phyloP scores from a whole-genome alignment of 495 filamentous ascomycete species.

The Hypoxylon perforatum region DNA sequence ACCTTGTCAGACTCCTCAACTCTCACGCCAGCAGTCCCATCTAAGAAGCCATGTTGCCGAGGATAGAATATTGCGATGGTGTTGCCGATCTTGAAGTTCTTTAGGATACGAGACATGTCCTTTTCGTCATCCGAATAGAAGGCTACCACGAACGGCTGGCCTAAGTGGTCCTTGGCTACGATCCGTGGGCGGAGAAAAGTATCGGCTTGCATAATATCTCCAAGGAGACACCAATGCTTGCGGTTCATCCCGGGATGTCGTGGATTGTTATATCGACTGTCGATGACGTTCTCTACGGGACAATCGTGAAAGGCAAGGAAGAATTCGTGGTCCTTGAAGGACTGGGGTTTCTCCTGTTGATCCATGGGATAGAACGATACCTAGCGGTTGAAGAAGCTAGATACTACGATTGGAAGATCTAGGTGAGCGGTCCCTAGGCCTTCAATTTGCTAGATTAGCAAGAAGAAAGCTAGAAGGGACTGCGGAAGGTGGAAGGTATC shows the following conservation, averaged over 20 bases:
- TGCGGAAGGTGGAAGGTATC: too few species aligned
- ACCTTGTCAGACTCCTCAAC: constrained; percentile 21
- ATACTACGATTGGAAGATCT: too few species aligned
- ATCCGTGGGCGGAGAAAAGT: constrained; percentile 19
- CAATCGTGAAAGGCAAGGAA: constrained; percentile 27
- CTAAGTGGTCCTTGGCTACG: constrained; percentile 28
- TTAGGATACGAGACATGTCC: constrained; percentile 26
- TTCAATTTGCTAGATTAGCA: too few species aligned
- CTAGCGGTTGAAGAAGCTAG: too few species aligned
- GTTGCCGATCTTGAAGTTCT: constrained; percentile 30
- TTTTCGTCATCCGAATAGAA: constrained; percentile 23
- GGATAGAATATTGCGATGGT: constrained; percentile 35
- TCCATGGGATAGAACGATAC: not conserved
- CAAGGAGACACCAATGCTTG: constrained; percentile 35
- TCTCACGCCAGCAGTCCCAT: constrained; percentile 21
- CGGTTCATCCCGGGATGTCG: not conserved
- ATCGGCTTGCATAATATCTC: constrained; percentile 29
- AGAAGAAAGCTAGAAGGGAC: too few species aligned
- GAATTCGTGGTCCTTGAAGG: constrained; percentile 25
- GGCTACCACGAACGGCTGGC: constrained; percentile 20
- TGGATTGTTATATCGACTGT: constrained; percentile 22
- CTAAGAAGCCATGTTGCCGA: constrained; percentile 14
- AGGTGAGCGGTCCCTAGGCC: too few species aligned
- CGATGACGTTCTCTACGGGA: constrained; percentile 4
- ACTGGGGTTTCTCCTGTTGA: constrained; percentile 11